Conservation (phyloP, 2,329 filamentous ascomycete species). For the Aspergillus sp. region DNA sequence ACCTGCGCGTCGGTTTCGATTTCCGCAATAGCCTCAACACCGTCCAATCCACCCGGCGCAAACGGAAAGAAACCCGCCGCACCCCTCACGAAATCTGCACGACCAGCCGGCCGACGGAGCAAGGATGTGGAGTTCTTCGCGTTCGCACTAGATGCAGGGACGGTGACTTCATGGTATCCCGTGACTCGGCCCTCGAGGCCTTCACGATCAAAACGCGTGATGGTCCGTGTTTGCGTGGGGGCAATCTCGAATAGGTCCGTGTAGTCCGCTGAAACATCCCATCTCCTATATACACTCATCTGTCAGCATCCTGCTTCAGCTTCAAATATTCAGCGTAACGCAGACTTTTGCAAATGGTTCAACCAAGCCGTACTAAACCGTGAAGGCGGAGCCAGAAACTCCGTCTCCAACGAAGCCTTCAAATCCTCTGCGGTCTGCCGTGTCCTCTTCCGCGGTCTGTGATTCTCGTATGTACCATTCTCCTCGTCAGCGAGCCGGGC, state of each 20-base stretch:
- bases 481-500: constrained; percentile 23
- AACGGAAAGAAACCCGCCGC: constrained; percentile 93
- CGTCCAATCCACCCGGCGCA: constrained; percentile 79
- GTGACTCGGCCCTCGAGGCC: constrained; percentile 88
- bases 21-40: constrained; percentile 75
- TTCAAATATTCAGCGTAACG: constrained; percentile 7
- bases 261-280: constrained; percentile 74
- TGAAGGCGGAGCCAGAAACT: constrained; percentile 70
- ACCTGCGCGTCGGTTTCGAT: constrained; percentile 65
- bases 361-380: constrained; percentile 80
- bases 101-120: constrained; percentile 71
- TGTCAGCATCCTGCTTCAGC: too few relatives aligned
- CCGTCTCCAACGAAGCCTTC: constrained; percentile 62
- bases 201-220: constrained; percentile 84
- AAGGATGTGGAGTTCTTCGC: constrained; percentile 94
- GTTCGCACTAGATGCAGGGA: constrained; percentile 78
- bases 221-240: constrained; percentile 86
- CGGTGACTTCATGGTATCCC: constrained; percentile 87
- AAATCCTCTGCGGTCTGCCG: constrained; percentile 50
- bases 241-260: constrained; percentile 79
- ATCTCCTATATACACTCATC: constrained; percentile 43
- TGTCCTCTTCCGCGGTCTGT: constrained; percentile 35
- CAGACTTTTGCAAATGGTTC: constrained; percentile 70
- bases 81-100: constrained; percentile 85
- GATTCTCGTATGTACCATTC: constrained; percentile 24